Evolutionary conservation across 1,284 basidiomycete genomes (phyloP), one percentile per base, ranked within the genome.

Genomic region (Lentinula novae-zelandiae): DNA sequence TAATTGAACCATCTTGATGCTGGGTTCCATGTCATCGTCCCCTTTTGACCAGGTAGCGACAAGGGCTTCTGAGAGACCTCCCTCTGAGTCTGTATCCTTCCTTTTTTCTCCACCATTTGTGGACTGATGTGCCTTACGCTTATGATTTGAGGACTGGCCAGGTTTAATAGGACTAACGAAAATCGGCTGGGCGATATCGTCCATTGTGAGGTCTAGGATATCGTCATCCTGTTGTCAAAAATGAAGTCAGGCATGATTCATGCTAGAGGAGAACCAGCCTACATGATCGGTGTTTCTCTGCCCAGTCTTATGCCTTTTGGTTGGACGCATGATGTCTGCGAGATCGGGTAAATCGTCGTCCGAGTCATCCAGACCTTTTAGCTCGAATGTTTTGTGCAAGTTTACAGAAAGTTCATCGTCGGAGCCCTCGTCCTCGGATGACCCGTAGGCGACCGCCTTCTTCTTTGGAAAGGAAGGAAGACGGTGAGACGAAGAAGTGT

Each of bases 1-100:
- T 66, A 89, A 71, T 34, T 77, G 76, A n/a, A 81, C 42, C 86
- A 90, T 89, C 77, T 89, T 90, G 8, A 85, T 77, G 68, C 85
- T 87, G 12, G 85, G 79, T 69, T 87, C 85, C 62, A 87, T 69
- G 66, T 85, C 79, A 62, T 81, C 77, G 64, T 84, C 84, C 34
- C 80, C 82, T 58, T 77, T 77, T 20, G 73, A 69, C 83, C 83
- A 87, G 12, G 78, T 79, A 2, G 74, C 76, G 49, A 84, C 68
- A 34, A 82, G 68, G 2, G 73, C 74, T 12, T 77, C 73, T 5
- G 79, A 77, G 3, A 74, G 75, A 40, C 72, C 70, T 39, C 70
- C 70, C 5, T 38, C 53, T 17, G 59, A 34, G 2, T 27, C 27
- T 39, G 40, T 34, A 38, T 55, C 38, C n/a, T 48, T 40, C 22